These are phyloP conservation scores for Beauveria varroae DNA, from an alignment of 2,329 filamentous ascomycete genomes.

Conservation along the genomic window DNA sequence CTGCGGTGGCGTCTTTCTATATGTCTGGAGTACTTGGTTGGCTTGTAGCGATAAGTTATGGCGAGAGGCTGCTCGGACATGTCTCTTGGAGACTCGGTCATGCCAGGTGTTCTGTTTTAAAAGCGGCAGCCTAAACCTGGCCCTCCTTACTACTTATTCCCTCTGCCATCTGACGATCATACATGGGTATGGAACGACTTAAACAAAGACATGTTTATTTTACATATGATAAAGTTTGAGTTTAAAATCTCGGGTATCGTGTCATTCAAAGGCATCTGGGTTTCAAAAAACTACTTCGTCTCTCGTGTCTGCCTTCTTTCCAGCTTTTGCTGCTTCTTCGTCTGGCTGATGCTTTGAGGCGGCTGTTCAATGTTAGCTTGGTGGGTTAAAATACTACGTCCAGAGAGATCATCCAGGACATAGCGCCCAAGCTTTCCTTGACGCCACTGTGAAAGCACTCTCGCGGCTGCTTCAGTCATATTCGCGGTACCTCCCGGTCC, in stretches of 20 bases:
- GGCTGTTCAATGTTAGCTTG: conserved; percentile 39
- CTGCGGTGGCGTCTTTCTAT: not conserved
- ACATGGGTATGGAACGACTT: not conserved
- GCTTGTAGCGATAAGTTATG: not conserved
- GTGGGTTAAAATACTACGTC: conserved; percentile 46
- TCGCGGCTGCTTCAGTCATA: conserved; percentile 65
- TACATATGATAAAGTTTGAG: not conserved
- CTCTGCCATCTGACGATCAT: not conserved
- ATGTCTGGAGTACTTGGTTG: not conserved
- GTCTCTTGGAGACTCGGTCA: not conserved
- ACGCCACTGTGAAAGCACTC: conserved; percentile 77
- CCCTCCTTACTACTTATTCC: not conserved
- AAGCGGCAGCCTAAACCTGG: no score
- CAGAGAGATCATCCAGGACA: conserved; percentile 67
- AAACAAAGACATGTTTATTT: not conserved
- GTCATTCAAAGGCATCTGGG: not conserved
- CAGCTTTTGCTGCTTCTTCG: conserved; percentile 58
- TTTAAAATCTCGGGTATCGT: not conserved
- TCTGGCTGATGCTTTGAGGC: conserved; percentile 58
- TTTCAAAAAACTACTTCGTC: not conserved
- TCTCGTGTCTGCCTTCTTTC: conserved; percentile 36
- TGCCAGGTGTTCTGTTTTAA: not conserved
- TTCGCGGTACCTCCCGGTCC: conserved; percentile 65
- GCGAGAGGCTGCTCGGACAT: not conserved
- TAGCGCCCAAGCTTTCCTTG: conserved; percentile 68